A percentile compares a stretch with the other conserved stretches of the same genome.
Conservation (phyloP, 164 flowering plant species). For the Vitis cinerea region DNA sequence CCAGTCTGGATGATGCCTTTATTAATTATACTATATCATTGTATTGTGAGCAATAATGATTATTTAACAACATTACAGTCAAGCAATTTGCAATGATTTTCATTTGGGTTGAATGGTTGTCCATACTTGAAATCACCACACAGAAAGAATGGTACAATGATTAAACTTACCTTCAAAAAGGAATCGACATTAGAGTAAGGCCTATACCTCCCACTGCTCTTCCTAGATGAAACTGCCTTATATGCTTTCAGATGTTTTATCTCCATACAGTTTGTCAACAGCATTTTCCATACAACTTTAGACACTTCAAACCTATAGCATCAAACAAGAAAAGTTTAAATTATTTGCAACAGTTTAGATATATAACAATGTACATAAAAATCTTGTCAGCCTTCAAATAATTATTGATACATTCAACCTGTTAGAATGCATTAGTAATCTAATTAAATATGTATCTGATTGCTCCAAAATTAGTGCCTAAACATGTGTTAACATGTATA, state of each 20-base stretch:
- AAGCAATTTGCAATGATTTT: too few relatives aligned
- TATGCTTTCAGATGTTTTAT: conserved; percentile 33
- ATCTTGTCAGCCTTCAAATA: neutral
- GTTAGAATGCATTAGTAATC: neutral
- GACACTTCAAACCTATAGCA: conserved; percentile 55
- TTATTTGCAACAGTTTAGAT: too few relatives aligned
- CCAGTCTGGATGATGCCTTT: too few relatives aligned
- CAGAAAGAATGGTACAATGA: neutral
- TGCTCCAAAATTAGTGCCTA: neutral
- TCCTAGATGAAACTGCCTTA: conserved; percentile 31
- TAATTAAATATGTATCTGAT: neutral
- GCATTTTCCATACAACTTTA: conserved; percentile 49
- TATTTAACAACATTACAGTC: too few relatives aligned
- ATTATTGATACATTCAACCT: neutral
- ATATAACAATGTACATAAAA: too few relatives aligned
- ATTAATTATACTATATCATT: too few relatives aligned
- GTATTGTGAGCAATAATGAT: too few relatives aligned
- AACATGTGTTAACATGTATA: neutral
- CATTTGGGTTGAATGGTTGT: too few relatives aligned
- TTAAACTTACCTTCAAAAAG: conserved; percentile 61
- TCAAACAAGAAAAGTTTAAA: neutral
- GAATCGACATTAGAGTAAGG: conserved; percentile 71
- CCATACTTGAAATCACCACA: too few relatives aligned
- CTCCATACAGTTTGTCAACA: conserved; percentile 31
- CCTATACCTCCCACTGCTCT: conserved; percentile 56